Evolutionary conservation across 2,329 filamentous ascomycete genomes (phyloP).

Genomic region (Diplodia scrobiculata): DNA sequence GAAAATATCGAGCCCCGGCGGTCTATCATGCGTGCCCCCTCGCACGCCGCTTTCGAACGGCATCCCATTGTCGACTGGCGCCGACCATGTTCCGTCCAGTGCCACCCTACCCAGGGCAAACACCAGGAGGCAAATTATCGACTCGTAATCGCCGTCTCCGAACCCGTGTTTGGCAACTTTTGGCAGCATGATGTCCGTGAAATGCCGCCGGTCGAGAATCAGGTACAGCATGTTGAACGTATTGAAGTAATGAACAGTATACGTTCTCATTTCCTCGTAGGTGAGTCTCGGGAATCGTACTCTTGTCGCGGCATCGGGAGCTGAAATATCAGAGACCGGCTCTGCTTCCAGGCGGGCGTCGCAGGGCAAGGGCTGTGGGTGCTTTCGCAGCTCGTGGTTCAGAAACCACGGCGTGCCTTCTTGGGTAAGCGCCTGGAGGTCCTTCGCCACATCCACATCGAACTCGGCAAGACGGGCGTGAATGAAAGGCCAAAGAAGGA

Average conservation of each 20-base stretch:
- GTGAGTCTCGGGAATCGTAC: slow-evolving; percentile 25
- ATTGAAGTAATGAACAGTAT: slow-evolving; percentile 28
- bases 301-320: not conserved
- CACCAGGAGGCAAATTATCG: slow-evolving; percentile 59
- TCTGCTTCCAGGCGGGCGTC: slow-evolving; percentile 15
- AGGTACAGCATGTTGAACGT: slow-evolving; percentile 30
- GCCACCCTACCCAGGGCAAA: slow-evolving; percentile 63
- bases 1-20: slow-evolving; percentile 62
- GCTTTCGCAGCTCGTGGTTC: slow-evolving; percentile 22
- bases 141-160: slow-evolving; percentile 52
- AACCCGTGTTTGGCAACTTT: slow-evolving; percentile 54
- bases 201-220: slow-evolving; percentile 28
- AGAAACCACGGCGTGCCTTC: slow-evolving; percentile 30
- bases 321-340: not conserved
- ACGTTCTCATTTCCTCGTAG: slow-evolving; percentile 28
- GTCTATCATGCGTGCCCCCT: slow-evolving; percentile 54
- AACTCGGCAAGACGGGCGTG: slow-evolving; percentile 22
- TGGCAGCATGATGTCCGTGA: slow-evolving; percentile 19
- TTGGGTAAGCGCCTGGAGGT: slow-evolving; percentile 24
- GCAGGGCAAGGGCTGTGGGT: slow-evolving; percentile 24
- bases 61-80: slow-evolving; percentile 50
- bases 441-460: slow-evolving; percentile 19
- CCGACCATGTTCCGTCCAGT: slow-evolving; percentile 53
- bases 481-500: slow-evolving; percentile 33
- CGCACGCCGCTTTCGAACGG: slow-evolving; percentile 53